Conservation (phyloP, 805 yeast species). For the Lachancea sp. region DNA sequence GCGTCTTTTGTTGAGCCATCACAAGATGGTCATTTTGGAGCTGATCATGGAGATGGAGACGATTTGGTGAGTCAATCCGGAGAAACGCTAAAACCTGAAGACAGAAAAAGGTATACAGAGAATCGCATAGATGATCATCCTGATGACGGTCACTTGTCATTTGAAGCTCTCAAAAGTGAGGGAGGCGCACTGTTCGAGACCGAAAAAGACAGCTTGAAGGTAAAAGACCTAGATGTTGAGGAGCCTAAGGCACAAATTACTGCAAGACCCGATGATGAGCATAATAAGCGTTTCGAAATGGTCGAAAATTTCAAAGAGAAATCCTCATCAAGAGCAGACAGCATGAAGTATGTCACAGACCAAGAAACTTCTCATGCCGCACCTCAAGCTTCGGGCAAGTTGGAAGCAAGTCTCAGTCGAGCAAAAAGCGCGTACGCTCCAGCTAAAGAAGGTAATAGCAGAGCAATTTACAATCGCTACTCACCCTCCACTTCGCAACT, state of each 20-base stretch:
- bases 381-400: not conserved
- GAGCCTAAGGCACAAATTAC: not conserved
- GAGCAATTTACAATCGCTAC: slow-evolving; percentile 1
- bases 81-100: not conserved
- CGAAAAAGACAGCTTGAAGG: too few relatives aligned
- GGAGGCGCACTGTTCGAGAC: too few relatives aligned
- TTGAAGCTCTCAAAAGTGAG: too few relatives aligned
- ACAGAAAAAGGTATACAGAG: too few relatives aligned
- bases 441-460: not conserved
- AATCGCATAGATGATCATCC: too few relatives aligned
- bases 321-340: not conserved
- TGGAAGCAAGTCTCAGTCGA: not conserved
- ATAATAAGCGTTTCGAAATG: not conserved
- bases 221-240: too few relatives aligned
- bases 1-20: not conserved
- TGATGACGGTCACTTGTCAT: too few relatives aligned
- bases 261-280: not conserved
- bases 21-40: not conserved
- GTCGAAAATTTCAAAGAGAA: not conserved
- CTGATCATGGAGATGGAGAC: not conserved
- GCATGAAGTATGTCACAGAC: not conserved
- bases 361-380: not conserved
- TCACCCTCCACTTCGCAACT: slow-evolving; percentile 1
- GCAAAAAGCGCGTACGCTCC: slow-evolving; percentile 2
- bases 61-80: not conserved